Base-by-base conservation (phyloP, 306 rosid species). In the Oxytropis ochrocephala region DNA sequence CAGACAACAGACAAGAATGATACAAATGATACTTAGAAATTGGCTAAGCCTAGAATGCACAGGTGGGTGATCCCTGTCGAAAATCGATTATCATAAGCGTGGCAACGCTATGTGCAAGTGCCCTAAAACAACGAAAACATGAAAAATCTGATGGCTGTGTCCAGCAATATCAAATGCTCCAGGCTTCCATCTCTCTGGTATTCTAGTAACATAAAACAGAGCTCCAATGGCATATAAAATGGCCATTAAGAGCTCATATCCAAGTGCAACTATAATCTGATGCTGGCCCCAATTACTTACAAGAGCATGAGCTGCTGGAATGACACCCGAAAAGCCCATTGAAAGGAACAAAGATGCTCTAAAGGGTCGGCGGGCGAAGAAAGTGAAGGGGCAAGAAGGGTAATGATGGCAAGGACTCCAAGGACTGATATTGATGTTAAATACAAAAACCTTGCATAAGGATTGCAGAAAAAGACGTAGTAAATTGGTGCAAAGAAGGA, bases 121-220 rank as follows among this genome's bases (percentile, higher is more conserved):
- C 98, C 44, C 97, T 1, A 94, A 83, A 65, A 90, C 92, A 42
- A 91, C 97, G 70, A 94, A 87, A 36, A 84, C 78, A 52, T 94
- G 97, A 76, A 94, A 94, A 18, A 94, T 80, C 88, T 94, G 99
- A 70, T 94, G 99, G 84, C 97, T 94, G 44, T 94, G 99, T 12
- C 97, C 95, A 8, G 95, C 96, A 78, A 94, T 78, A 70, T 94
- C 97, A 4, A 94, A 94, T 12, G 85, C 81, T 61, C 96, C 99
- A 0, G 96, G 99, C 77, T 86, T 88, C 97, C 96, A 91, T 74
- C 83, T 48, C 62, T 94, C 95, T 1, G 96, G 99, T 54, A 94
- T 76, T 68, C 99, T 75, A 53, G 80, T 74, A 2, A 91, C 79
- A 29, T 94, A 94, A 78, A 90, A 85, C 5, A 74, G 84, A 55